Percentiles rank a stretch among this genome's conserved stretches.
These are phyloP conservation scores for Rhinocladiella similis DNA, from an alignment of 2,329 filamentous ascomycete species.

Conservation along the genomic window DNA sequence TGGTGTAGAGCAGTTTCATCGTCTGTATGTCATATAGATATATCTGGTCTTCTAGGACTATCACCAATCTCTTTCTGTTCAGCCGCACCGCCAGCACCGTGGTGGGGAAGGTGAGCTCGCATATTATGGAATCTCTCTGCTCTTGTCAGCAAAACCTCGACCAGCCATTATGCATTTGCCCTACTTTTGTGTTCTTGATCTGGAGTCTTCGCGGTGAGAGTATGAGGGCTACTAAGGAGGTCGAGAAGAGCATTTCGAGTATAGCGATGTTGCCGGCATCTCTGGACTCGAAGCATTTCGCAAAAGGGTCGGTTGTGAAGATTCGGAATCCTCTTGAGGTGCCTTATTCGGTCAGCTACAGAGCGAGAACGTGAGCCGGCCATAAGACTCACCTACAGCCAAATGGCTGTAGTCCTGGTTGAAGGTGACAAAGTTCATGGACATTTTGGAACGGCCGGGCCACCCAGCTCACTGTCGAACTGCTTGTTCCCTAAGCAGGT, in stretches of 20 bases:
- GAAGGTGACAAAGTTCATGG: conserved; percentile 97
- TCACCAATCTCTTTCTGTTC: conserved; percentile 90
- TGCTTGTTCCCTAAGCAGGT: conserved; percentile 10
- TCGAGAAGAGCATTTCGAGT: conserved; percentile 98
- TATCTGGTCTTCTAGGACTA: conserved; percentile 92
- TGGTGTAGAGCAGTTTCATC: conserved; percentile 91
- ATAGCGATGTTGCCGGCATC: conserved; percentile 87
- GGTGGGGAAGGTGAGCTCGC: conserved; percentile 97
- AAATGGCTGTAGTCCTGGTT: conserved; percentile 98
- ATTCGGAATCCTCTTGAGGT: conserved; percentile 94
- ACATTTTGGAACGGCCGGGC: conserved; percentile 51
- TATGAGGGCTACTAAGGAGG: conserved; percentile 90
- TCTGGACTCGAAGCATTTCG: conserved; percentile 89
- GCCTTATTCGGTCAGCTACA: conserved; percentile 51
- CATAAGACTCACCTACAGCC: conserved; percentile 72
- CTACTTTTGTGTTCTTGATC: conserved; percentile 95
- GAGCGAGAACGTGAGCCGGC: no score
- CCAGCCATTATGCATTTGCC: conserved; percentile 24
- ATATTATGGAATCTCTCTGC: conserved; percentile 81
- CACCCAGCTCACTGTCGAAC: conserved; percentile 13
- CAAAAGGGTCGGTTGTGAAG: conserved; percentile 95
- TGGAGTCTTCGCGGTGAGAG: conserved; percentile 88
- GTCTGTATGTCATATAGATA: conserved; percentile 99
- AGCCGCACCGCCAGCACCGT: conserved; percentile 90
- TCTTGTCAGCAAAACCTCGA: conserved; percentile 20